Evolutionary conservation across 768 basidiomycete species (phyloP).

Genomic region (Bullera alba): DNA sequence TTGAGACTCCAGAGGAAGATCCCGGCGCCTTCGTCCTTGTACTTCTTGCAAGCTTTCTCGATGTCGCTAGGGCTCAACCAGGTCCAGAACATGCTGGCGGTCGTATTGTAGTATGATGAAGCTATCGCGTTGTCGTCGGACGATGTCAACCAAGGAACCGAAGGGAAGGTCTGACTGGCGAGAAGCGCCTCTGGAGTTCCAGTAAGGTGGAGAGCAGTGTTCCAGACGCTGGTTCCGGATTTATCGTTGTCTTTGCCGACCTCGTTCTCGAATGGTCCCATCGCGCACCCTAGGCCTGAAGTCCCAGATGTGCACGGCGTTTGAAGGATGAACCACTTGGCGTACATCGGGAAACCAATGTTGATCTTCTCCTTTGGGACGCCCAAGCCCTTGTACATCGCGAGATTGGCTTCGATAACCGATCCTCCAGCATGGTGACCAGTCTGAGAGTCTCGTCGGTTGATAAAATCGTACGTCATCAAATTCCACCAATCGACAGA

Average conservation of each 20-base stretch:
- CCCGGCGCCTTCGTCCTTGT: constrained; percentile 19
- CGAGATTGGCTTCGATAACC: constrained; percentile 14
- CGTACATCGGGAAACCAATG: constrained; percentile 28
- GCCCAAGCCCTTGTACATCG: constrained; percentile 8
- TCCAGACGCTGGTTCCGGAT: constrained; percentile 9
- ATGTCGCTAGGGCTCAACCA: constrained; percentile 23
- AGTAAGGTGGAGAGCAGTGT: constrained; percentile 5
- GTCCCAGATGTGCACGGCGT: background rate
- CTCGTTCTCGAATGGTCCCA: constrained; percentile 8
- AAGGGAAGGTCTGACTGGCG: too few relatives aligned
- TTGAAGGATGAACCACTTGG: constrained; percentile 23
- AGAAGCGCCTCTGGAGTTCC: background rate
- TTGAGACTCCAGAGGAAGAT: constrained; percentile 27
- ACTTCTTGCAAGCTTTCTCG: constrained; percentile 11
- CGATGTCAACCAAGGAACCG: background rate
- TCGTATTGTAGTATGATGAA: constrained; percentile 9
- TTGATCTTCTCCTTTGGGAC: constrained; percentile 19
- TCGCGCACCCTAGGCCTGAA: constrained; percentile 14
- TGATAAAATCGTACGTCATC: constrained; percentile 33
- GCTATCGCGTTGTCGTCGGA: constrained; percentile 1
- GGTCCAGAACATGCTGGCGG: constrained; percentile 21
- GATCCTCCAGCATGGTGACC: constrained; percentile 19
- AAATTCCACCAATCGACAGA: constrained; percentile 28
- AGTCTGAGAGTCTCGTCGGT: constrained; percentile 15
- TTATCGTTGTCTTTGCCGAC: constrained; percentile 4